Evolutionary conservation across 768 basidiomycete genomes (phyloP).

Genomic region (Lactarius hatsudake): DNA sequence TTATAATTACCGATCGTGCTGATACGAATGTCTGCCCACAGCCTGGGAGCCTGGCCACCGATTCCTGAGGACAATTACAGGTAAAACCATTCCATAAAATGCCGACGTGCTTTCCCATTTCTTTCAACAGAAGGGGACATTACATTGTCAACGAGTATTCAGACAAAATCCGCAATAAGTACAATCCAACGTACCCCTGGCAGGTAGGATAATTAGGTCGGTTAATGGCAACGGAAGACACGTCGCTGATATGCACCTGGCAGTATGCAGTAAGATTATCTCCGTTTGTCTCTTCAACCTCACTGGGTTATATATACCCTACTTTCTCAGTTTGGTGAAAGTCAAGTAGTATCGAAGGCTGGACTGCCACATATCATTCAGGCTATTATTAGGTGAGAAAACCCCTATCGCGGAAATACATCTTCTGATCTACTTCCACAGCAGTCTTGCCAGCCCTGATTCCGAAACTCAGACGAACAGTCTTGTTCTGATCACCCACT

Average conservation of each 20-base stretch:
- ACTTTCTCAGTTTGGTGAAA: slow-evolving; percentile 66
- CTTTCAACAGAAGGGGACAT: slow-evolving; percentile 54
- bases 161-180: slow-evolving; percentile 61
- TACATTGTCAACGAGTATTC: slow-evolving; percentile 70
- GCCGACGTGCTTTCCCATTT: slow-evolving; percentile 19
- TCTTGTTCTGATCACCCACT: slow-evolving; percentile 71
- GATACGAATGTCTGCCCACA: slow-evolving; percentile 31
- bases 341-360: slow-evolving; percentile 62
- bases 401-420: neutral
- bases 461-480: slow-evolving; percentile 67
- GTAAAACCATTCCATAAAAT: slow-evolving; percentile 35
- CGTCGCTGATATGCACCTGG: slow-evolving; percentile 11
- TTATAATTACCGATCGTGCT: neutral
- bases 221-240: slow-evolving; percentile 26
- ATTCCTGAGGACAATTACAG: slow-evolving; percentile 73
- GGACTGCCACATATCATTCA: slow-evolving; percentile 71
- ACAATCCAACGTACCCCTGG: slow-evolving; percentile 66
- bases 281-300: slow-evolving; percentile 9
- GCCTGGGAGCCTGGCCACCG: slow-evolving; percentile 74
- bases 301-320: slow-evolving; percentile 15
- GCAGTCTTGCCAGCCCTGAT: slow-evolving; percentile 73
- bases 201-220: slow-evolving; percentile 48
- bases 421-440: slow-evolving; percentile 33
- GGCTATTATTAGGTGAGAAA: slow-evolving; percentile 61
- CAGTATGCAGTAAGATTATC: slow-evolving; percentile 61